Percentiles rank a stretch among this genome's conserved stretches.
These are phyloP conservation scores for Solanum sparsipilum DNA, from an alignment of 257 asterid species.

Conservation along the genomic window DNA sequence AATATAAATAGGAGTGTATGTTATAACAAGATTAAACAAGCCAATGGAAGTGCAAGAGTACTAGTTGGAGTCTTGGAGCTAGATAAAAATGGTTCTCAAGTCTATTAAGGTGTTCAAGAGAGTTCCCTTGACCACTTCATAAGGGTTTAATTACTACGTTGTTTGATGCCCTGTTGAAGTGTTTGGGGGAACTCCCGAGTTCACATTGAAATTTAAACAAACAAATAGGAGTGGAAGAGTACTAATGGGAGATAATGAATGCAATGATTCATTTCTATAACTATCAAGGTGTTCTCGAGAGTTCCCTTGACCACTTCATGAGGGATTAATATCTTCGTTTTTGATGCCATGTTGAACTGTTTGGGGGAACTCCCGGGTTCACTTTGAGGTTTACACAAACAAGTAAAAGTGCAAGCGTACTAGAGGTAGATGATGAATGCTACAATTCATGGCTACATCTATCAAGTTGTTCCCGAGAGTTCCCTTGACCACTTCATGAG, in stretches of 20 bases:
- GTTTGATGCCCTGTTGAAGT: neutral
- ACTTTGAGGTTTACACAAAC: neutral
- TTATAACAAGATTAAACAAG: neutral
- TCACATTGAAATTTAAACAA: neutral
- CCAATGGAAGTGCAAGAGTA: neutral
- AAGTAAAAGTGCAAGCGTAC: neutral
- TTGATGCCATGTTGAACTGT: conserved; percentile 11
- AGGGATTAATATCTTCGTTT: neutral
- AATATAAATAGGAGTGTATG: neutral
- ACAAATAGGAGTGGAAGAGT: neutral
- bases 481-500: neutral
- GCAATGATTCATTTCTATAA: neutral
- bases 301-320: neutral
- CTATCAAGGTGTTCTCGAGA: neutral
- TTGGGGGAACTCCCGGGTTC: conserved; percentile 17
- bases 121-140: conserved; percentile 12
- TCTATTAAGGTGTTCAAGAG: neutral
- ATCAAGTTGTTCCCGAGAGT: neutral
- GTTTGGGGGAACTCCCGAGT: neutral
- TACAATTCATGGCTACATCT: neutral
- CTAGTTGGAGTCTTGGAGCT: neutral
- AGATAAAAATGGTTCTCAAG: neutral
- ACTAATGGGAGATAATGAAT: neutral
- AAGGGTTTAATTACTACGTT: neutral
- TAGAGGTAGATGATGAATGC: neutral